Base-by-base conservation (phyloP, 441 rosid genomes). In the Viola pubescens region DNA sequence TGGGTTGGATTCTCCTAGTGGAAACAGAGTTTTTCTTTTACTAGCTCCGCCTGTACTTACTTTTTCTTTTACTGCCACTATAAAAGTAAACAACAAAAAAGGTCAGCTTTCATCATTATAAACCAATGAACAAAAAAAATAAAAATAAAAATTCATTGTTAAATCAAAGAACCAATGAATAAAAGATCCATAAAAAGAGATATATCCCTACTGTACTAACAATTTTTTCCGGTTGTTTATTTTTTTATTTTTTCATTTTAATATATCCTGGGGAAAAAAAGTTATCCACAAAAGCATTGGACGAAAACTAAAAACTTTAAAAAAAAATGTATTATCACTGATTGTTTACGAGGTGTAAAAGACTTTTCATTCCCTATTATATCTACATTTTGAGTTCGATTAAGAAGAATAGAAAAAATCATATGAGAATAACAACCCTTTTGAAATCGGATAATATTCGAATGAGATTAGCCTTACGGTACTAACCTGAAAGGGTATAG, bases 1-100 rank as follows among this genome's bases (percentile, higher is more conserved):
- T 61, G 12, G 45, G 66, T 73, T 62, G 56, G 74, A 73, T 70
- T 57, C 74, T 68, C 79, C 45, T 67, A 66, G 73, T 55, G 68
- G 71, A 70, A 47, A 48, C 54, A 39, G 55, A 6, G 54, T 42
- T 60, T 62, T 67, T 61, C 63, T 62, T 51, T 54, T 10, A 39
- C 42, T 19, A 10, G 45, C 50, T 7, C 51, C 43, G 6, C 7
- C 14, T 13, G 1, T 2, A 3, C 6, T 12, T 54, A 7, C 6
- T 2, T 56, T 3, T 19, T 13, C 48, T 13, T 48, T 45, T 45
- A 47, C 54, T 56, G 63, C 60, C 8, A 37, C 61, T 55, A 52
- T 67, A 61, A 16, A 16, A 48, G 57, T 54, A 52, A 54, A 64
- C 65, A 73, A 74, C 63, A 40, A 62, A 37, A 66, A 75, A 70